These are phyloP conservation scores for Boechera stricta DNA, from an alignment of 345 rosid genomes.

Conservation along the genomic window DNA sequence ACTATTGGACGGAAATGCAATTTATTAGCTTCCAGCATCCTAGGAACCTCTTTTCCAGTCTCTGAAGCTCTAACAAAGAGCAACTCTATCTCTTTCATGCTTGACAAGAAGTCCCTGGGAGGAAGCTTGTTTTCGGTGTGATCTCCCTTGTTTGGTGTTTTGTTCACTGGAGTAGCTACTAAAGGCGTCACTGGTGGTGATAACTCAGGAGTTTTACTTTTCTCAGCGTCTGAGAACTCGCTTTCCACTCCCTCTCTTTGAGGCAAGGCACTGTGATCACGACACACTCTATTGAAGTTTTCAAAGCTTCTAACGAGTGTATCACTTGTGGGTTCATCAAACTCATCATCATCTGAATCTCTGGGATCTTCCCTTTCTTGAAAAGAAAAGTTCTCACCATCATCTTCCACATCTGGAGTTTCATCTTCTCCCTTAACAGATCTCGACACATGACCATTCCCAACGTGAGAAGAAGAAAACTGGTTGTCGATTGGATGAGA, in stretches of 20 bases:
- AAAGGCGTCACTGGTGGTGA: slow-evolving; percentile 67
- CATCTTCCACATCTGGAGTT: slow-evolving; percentile 69
- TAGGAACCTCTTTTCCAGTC: slow-evolving; percentile 92
- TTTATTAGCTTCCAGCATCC: slow-evolving; percentile 98
- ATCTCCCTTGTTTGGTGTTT: slow-evolving; percentile 58
- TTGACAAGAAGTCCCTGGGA: slow-evolving; percentile 77
- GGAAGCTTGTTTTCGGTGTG: slow-evolving; percentile 58
- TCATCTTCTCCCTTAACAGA: slow-evolving; percentile 63
- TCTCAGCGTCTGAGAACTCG: slow-evolving; percentile 57
- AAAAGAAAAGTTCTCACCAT: slow-evolving; percentile 63
- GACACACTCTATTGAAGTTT: slow-evolving; percentile 60
- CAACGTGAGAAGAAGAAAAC: slow-evolving; percentile 60
- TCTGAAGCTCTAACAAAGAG: slow-evolving; percentile 89
- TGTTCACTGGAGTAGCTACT: slow-evolving; percentile 46
- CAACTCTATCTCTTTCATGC: slow-evolving; percentile 80
- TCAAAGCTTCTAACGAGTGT: slow-evolving; percentile 77
- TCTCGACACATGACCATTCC: slow-evolving; percentile 54
- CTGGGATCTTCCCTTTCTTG: slow-evolving; percentile 62
- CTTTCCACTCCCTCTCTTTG: slow-evolving; percentile 56
- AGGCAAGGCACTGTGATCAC: slow-evolving; percentile 57
- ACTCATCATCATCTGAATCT: slow-evolving; percentile 76
- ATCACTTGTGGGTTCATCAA: slow-evolving; percentile 69
- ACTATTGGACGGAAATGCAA: slow-evolving; percentile 80
- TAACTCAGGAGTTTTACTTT: slow-evolving; percentile 68
- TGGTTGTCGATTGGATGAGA: slow-evolving; percentile 67